Evolutionary conservation across 108 stramenopile species (phyloP).

Genomic region (Discostella pseudostelligera): DNA sequence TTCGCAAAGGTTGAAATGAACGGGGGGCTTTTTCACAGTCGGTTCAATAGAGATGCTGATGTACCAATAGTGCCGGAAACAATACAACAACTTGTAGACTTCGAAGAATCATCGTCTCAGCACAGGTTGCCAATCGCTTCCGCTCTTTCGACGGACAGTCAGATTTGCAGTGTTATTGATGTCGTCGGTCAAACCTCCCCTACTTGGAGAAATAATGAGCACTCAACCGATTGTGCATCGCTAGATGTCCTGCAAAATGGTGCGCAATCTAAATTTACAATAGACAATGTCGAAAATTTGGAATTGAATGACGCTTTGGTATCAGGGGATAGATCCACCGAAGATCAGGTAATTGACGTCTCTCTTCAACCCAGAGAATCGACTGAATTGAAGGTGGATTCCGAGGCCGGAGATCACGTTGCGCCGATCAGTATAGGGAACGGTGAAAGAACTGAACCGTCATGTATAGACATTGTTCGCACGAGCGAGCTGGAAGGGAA

Average conservation of each 20-base stretch:
- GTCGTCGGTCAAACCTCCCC: background rate
- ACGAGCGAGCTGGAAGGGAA: background rate
- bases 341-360: background rate
- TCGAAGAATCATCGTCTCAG: background rate
- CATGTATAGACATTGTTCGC: background rate
- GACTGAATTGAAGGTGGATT: background rate
- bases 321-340: background rate
- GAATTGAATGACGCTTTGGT: background rate
- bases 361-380: background rate
- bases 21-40: slow-evolving; percentile 21
- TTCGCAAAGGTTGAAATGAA: slow-evolving; percentile 34
- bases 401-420: background rate
- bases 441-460: background rate
- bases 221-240: background rate
- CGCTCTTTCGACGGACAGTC: background rate
- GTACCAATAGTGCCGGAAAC: slow-evolving; percentile 1
- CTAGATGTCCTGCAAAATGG: background rate
- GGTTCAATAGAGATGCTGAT: background rate
- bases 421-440: background rate
- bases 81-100: background rate
- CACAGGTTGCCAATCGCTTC: background rate
- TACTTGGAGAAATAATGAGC: background rate
- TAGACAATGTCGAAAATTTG: background rate
- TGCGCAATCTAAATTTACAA: background rate
- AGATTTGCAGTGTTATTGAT: too few species aligned